A percentile compares a stretch with the other conserved stretches of the same genome.
phyloP scores from a whole-genome alignment of 257 asterid species.

The Plantago major region DNA sequence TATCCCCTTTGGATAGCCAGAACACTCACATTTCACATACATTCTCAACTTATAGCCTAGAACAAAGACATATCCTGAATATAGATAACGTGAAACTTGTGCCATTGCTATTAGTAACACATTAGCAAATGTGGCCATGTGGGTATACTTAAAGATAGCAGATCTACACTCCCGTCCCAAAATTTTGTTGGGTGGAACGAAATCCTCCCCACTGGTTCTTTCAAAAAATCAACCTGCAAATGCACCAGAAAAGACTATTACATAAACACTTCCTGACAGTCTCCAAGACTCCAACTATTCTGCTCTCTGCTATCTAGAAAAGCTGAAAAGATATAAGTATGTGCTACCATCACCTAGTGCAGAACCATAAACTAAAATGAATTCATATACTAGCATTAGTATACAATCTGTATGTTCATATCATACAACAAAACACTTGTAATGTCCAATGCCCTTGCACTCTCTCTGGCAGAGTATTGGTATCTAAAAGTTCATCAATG shows the following conservation, averaged over 20 bases:
- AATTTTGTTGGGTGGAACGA: slow-evolving; percentile 5
- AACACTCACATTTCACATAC: not conserved
- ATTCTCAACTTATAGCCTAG: not conserved
- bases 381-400: not conserved
- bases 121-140: not conserved
- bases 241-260: slow-evolving; percentile 1
- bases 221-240: slow-evolving; percentile 14
- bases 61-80: too few species aligned
- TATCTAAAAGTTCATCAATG: slow-evolving; percentile 1
- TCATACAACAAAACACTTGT: not conserved
- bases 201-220: not conserved
- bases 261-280: not conserved
- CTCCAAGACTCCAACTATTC: not conserved
- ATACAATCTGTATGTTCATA: not conserved
- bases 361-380: not conserved
- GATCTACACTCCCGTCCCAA: slow-evolving; percentile 9
- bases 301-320: not conserved
- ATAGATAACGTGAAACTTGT: not conserved
- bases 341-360: too few species aligned
- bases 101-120: not conserved
- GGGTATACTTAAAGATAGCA: not conserved
- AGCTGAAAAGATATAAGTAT: not conserved
- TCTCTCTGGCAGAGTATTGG: not conserved
- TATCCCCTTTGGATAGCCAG: not conserved
- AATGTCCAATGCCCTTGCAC: not conserved